Evolutionary conservation across 306 rosid genomes (phyloP), one percentile per base, ranked within the genome.

Genomic region (Quercus cerris): DNA sequence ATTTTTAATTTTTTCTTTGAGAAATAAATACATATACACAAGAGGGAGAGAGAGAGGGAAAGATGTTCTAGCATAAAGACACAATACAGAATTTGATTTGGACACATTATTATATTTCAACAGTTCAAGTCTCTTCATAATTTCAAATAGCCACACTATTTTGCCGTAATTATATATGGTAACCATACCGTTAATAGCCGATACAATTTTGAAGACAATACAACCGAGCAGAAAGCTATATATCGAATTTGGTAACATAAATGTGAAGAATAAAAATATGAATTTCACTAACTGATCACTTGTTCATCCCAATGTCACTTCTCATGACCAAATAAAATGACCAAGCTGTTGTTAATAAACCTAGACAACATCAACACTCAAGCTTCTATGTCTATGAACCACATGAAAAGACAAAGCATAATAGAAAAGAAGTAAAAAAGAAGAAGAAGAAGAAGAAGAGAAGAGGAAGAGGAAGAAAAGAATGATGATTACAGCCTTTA

Each of bases 321-420:
- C 49, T 46, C 75, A 67, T n/a, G 13, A 35, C 12, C 51, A 41
- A 41, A 56, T 13, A n/a, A 41, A 20, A 57, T 10, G 4, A 55
- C 14, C 13, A 71, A 2, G 49, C 28, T 20, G 76, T 22, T 51
- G 76, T 51, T 63, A 59, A 73, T 73, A 59, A 63, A 70, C 73
- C 79, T 56, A 80, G 23, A 64, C 73, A 74, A 51, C 78, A 74
- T 17, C 41, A 79, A 28, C 64, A 70, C 51, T 19, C 74, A 73
- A 64, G 56, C 69, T 74, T 54, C 77, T 80, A 66, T 35, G 77
- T 2, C 77, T 74, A 28, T 51, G 69, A 49, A 61, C 55, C 67
- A 56, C 76, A 73, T 38, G 51, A 69, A 56, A 33, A 56, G 41
- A 6, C 46, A 49, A 78, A 72, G 23, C 52, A 72, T 12, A 58